Conservation (phyloP, 2,329 filamentous ascomycete genomes). For the Neofusicoccum sp. region DNA sequence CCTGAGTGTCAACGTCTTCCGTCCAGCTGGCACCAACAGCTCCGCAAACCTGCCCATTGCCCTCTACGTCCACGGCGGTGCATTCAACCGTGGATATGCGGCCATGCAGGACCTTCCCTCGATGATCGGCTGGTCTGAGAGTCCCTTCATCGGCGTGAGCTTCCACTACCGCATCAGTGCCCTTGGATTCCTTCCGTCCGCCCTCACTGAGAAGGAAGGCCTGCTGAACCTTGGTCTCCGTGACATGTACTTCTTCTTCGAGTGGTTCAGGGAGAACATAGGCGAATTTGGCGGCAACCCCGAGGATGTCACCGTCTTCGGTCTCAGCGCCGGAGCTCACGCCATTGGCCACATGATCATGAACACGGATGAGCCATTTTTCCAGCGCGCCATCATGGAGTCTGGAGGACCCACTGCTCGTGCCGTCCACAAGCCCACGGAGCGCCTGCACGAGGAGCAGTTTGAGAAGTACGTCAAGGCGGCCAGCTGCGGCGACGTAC, state of each 20-base stretch:
- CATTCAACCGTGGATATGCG: constrained; percentile 48
- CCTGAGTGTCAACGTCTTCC: constrained; percentile 26
- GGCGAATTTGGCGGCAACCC: constrained; percentile 29
- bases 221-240: constrained; percentile 26
- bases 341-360: constrained; percentile 67
- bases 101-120: constrained; percentile 58
- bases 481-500: constrained; percentile 32
- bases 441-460: constrained; percentile 44
- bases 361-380: constrained; percentile 43
- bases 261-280: constrained; percentile 47
- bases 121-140: constrained; percentile 55
- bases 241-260: constrained; percentile 32
- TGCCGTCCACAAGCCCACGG: constrained; percentile 43
- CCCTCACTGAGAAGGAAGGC: constrained; percentile 32
- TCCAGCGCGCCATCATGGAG: constrained; percentile 49
- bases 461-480: constrained; percentile 43
- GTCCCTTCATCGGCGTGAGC: constrained; percentile 55
- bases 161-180: constrained; percentile 26
- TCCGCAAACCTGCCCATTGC: constrained; percentile 21
- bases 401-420: constrained; percentile 49
- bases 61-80: constrained; percentile 63
- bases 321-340: constrained; percentile 27
- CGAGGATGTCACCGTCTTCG: constrained; percentile 25
- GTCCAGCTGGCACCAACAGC: constrained; percentile 18
- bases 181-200: constrained; percentile 20